Percentiles rank a stretch among this genome's conserved stretches.
Conservation (phyloP, 2,329 filamentous ascomycete genomes). For the Ophiocordyceps camponoti-floridani region DNA sequence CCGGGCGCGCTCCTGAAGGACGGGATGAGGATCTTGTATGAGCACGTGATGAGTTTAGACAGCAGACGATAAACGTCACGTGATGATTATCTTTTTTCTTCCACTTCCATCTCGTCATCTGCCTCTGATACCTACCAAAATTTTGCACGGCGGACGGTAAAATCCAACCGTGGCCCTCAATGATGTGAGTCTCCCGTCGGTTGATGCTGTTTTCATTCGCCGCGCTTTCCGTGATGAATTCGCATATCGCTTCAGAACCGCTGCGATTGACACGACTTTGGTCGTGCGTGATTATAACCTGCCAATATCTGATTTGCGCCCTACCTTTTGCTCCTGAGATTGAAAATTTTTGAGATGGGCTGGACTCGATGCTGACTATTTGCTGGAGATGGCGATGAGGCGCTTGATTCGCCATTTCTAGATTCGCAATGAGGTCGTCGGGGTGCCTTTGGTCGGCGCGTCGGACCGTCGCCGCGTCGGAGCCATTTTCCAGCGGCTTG, state of each 20-base stretch:
- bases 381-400: not conserved
- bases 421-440: conserved; percentile 18
- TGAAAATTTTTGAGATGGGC: too few species aligned
- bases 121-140: too few species aligned
- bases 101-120: too few species aligned
- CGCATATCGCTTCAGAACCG: conserved; percentile 29
- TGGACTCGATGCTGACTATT: too few species aligned
- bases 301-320: conserved; percentile 18
- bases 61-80: too few species aligned
- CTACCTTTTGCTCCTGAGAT: not conserved
- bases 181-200: conserved; percentile 13
- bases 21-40: too few species aligned
- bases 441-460: conserved; percentile 18
- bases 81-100: too few species aligned
- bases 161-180: conserved; percentile 13
- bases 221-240: conserved; percentile 19
- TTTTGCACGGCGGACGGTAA: too few species aligned
- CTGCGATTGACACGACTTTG: conserved; percentile 27
- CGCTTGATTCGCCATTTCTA: not conserved
- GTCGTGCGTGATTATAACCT: conserved; percentile 24
- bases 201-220: not conserved
- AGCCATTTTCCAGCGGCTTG: conserved; percentile 3
- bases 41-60: too few species aligned
- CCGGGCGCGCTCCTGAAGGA: too few species aligned
- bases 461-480: conserved; percentile 1